Evolutionary conservation across 495 filamentous ascomycete genomes (phyloP).

Genomic region (Aspergillus leporis): DNA sequence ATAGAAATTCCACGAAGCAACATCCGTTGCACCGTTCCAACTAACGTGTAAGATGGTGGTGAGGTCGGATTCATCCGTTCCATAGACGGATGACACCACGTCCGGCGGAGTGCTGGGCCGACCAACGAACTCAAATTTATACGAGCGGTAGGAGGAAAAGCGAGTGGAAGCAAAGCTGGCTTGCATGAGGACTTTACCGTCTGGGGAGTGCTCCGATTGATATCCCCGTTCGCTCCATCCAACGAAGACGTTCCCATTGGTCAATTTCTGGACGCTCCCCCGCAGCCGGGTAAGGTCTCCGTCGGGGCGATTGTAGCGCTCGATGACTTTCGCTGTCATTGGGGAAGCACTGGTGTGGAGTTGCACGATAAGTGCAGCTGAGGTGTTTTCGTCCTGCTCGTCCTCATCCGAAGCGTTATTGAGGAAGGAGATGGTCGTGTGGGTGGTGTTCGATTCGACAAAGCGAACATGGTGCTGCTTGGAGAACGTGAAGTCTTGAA

Average conservation of each 20-base stretch:
- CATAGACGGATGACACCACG: conserved; percentile 39
- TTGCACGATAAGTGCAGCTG: conserved; percentile 54
- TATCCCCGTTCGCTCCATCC: conserved; percentile 61
- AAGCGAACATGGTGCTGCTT: conserved; percentile 63
- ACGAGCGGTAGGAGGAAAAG: conserved; percentile 44
- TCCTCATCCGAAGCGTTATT: conserved; percentile 55
- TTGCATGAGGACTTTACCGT: conserved; percentile 54
- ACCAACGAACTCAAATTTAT: conserved; percentile 41
- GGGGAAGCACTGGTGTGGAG: conserved; percentile 44
- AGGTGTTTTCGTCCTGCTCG: conserved; percentile 39
- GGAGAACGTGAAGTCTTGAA: conserved; percentile 52
- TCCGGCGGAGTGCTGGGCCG: conserved; percentile 36
- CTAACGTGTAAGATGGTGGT: conserved; percentile 46
- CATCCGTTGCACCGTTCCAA: conserved; percentile 52
- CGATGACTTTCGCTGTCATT: conserved; percentile 45
- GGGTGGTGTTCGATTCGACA: conserved; percentile 49
- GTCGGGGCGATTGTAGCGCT: conserved; percentile 48
- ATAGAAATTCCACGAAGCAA: conserved; percentile 44
- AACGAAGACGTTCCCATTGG: conserved; percentile 55
- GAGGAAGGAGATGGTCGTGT: conserved; percentile 52
- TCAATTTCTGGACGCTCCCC: conserved; percentile 57
- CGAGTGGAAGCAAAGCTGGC: conserved; percentile 37
- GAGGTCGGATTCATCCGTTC: conserved; percentile 31
- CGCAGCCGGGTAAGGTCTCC: conserved; percentile 56
- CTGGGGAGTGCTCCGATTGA: conserved; percentile 54